These are phyloP conservation scores for Phytophthora sp. DNA, from an alignment of 352 stramenopile species.

Conservation along the genomic window DNA sequence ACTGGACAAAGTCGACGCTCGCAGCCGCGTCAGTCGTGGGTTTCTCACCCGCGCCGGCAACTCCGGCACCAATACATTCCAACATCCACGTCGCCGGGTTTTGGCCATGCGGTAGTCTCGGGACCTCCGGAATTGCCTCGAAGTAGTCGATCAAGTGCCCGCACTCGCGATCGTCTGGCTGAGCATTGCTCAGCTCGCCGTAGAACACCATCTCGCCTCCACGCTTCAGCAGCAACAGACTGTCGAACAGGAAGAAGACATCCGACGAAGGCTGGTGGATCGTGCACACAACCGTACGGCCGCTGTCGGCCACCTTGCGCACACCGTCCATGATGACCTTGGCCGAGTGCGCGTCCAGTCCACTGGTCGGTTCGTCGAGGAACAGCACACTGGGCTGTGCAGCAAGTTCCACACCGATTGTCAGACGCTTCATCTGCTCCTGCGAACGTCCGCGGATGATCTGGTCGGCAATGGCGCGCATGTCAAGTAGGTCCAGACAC, in stretches of 20 bases:
- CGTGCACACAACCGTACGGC: slow-evolving; percentile 74
- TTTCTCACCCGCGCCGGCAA: slow-evolving; percentile 16
- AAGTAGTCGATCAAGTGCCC: slow-evolving; percentile 48
- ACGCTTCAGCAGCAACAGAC: slow-evolving; percentile 75
- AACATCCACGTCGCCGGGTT: slow-evolving; percentile 88
- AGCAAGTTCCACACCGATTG: slow-evolving; percentile 92
- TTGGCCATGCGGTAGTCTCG: slow-evolving; percentile 31
- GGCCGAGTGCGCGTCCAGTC: slow-evolving; percentile 85
- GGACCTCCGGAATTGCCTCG: slow-evolving; percentile 34
- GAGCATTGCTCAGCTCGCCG: slow-evolving; percentile 37
- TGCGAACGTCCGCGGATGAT: slow-evolving; percentile 44
- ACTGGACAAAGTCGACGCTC: slow-evolving; percentile 29
- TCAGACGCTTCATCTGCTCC: slow-evolving; percentile 70
- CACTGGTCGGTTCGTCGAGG: slow-evolving; percentile 86
- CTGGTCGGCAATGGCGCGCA: slow-evolving; percentile 41
- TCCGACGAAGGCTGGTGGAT: slow-evolving; percentile 40
- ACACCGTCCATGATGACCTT: slow-evolving; percentile 85
- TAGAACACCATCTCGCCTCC: slow-evolving; percentile 65
- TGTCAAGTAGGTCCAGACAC: slow-evolving; percentile 41
- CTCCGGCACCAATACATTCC: slow-evolving; percentile 50
- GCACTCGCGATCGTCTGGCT: slow-evolving; percentile 20
- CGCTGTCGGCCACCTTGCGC: slow-evolving; percentile 74
- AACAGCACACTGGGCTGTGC: slow-evolving; percentile 86
- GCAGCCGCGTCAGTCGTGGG: slow-evolving; percentile 11
- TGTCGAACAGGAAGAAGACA: slow-evolving; percentile 67